phyloP scores from a whole-genome alignment of 1,139 yeast genomes.

The Saccharomycopsis hybrid region DNA sequence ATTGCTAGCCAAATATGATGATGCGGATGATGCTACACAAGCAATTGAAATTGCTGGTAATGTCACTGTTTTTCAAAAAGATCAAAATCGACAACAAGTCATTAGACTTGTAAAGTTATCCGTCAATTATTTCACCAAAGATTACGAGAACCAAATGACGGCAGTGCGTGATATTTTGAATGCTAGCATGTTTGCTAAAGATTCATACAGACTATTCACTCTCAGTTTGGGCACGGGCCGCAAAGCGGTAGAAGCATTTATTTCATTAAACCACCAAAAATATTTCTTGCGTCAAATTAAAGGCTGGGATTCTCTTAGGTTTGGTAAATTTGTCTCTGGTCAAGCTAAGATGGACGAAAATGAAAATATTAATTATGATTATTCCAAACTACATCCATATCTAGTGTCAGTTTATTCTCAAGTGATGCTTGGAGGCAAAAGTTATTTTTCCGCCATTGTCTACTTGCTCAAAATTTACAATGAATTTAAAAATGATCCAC shows the following conservation, averaged over 20 bases:
- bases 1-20: constrained; percentile 54
- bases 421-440: constrained; percentile 73
- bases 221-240: constrained; percentile 62
- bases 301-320: constrained; percentile 69
- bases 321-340: constrained; percentile 54
- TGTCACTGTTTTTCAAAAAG: constrained; percentile 69
- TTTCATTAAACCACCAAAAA: constrained; percentile 81
- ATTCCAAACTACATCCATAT: constrained; percentile 63
- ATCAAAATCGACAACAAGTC: constrained; percentile 47
- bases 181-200: constrained; percentile 69
- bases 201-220: constrained; percentile 58
- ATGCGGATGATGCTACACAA: constrained; percentile 61
- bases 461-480: constrained; percentile 59
- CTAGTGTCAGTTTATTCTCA: constrained; percentile 73
- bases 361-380: constrained; percentile 20
- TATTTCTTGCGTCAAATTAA: constrained; percentile 83
- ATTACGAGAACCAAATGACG: constrained; percentile 46
- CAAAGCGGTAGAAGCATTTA: constrained; percentile 51
- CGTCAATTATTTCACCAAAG: constrained; percentile 51
- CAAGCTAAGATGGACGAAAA: constrained; percentile 47
- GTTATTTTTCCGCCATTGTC: constrained; percentile 72
- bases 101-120: constrained; percentile 62
- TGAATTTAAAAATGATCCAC: constrained; percentile 62
- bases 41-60: constrained; percentile 68
- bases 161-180: constrained; percentile 58